Evolutionary conservation across 108 stramenopile species (phyloP), one percentile per base, ranked within the genome.

Genomic region (Cyclotella cryptica): DNA sequence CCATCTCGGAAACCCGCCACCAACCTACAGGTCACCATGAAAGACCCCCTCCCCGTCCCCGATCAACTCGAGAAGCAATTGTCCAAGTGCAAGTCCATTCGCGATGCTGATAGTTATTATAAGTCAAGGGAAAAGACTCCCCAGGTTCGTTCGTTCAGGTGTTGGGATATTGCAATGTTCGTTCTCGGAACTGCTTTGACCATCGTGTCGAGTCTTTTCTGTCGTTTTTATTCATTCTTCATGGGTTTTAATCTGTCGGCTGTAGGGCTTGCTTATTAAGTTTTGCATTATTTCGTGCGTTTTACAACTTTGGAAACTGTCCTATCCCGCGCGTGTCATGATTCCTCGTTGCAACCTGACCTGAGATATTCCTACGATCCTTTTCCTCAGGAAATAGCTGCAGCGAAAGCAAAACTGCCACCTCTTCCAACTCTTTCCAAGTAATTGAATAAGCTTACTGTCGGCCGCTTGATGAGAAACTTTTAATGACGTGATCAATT

Each of bases 11-110:
- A n/a, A n/a, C n/a, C n/a, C n/a, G n/a, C n/a, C n/a, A n/a, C n/a
- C n/a, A n/a, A n/a, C n/a, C n/a, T n/a, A 15, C 61, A 18, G 35
- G 15, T 21, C 59, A 77, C 40, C 71, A 83, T 83, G 82, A 83
- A 83, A 60, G 82, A 73, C 54, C 82, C 71, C 12, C 82, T 83
- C 66, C 81, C 81, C 55, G 72, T 83, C 0, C 80, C 85, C 52
- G 78, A 82, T 35, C 81, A 85, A 42, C 80, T 82, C 39, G 79
- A 76, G 30, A 78, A 82, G 54, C 81, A 85, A 68, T 41, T 82
- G 47, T 53, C 80, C 22, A 85, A 85, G 65, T 85, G 85, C 55
- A 85, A 83, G 49, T 54, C 79, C 8, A 71, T 77, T 40, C 70
- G 86, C n/a, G 78, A 84, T 49, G 80, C 83, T 27, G 75, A 84